A percentile compares a stretch with the other conserved stretches of the same genome.
Evolutionary conservation across 768 basidiomycete genomes (phyloP).

Genomic region (Asterophora lycoperdoides): DNA sequence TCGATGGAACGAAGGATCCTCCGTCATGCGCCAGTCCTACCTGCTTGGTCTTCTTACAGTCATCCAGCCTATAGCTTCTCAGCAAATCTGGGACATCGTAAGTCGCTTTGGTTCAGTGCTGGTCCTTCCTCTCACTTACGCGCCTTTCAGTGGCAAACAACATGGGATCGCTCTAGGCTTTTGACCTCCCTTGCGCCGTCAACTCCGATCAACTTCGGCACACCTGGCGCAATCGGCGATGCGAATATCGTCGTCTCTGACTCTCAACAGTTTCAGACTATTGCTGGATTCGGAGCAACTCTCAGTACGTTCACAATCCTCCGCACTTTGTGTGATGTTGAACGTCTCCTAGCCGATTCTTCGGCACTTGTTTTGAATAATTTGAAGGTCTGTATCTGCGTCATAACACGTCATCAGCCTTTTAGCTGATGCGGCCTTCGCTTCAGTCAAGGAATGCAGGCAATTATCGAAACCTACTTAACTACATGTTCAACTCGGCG

Average conservation of each 20-base stretch:
- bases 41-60: slow-evolving; percentile 5
- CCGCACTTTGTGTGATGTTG: too few species aligned
- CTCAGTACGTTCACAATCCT: slow-evolving; percentile 41
- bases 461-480: slow-evolving; percentile 57
- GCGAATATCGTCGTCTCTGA: slow-evolving; percentile 66
- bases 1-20: not conserved
- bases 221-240: slow-evolving; percentile 51
- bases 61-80: slow-evolving; percentile 12
- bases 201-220: slow-evolving; percentile 52
- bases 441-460: slow-evolving; percentile 43
- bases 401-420: too few species aligned
- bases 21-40: slow-evolving; percentile 5
- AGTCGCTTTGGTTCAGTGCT: not conserved
- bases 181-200: slow-evolving; percentile 46
- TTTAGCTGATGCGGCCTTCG: not conserved
- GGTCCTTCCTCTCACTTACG: not conserved
- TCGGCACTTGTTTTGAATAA: slow-evolving; percentile 57
- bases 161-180: slow-evolving; percentile 46
- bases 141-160: slow-evolving; percentile 52
- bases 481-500: slow-evolving; percentile 56
- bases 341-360: slow-evolving; percentile 53
- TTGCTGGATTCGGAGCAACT: slow-evolving; percentile 63
- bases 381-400: slow-evolving; percentile 48
- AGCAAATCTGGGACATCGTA: slow-evolving; percentile 23
- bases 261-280: slow-evolving; percentile 49